Evolutionary conservation across 371 early-diverging fungal genomes (phyloP).

Genomic region (Synchytrium microbalum): DNA sequence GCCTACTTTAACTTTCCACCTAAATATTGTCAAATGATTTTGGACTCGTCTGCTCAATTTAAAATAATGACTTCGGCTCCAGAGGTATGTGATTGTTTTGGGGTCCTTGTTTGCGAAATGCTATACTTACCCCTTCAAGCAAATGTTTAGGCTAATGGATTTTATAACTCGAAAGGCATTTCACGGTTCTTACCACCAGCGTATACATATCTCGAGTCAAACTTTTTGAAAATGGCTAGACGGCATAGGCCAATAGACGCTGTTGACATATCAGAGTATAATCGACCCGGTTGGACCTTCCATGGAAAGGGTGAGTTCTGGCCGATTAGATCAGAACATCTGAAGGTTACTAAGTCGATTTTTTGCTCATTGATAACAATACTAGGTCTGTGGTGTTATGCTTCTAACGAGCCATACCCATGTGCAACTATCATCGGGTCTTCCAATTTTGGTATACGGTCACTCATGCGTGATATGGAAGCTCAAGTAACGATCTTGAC

Average conservation of each 20-base stretch:
- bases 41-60: slow-evolving; percentile 51
- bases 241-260: slow-evolving; percentile 26
- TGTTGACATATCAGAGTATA: slow-evolving; percentile 63
- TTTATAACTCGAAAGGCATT: slow-evolving; percentile 77
- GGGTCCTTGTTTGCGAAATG: neutral
- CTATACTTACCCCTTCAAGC: neutral
- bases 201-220: slow-evolving; percentile 70
- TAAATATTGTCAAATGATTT: slow-evolving; percentile 1
- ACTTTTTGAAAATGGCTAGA: slow-evolving; percentile 9
- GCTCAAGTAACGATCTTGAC: slow-evolving; percentile 73
- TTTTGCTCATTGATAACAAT: neutral
- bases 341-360: slow-evolving; percentile 10
- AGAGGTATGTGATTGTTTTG: slow-evolving; percentile 40
- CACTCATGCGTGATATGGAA: slow-evolving; percentile 82
- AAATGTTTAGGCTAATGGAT: slow-evolving; percentile 76
- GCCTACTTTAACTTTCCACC: slow-evolving; percentile 93
- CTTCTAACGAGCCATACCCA: slow-evolving; percentile 25
- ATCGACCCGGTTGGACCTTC: slow-evolving; percentile 77
- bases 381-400: slow-evolving; percentile 21
- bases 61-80: slow-evolving; percentile 76
- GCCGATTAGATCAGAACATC: slow-evolving; percentile 23
- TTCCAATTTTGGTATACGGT: slow-evolving; percentile 86
- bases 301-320: slow-evolving; percentile 71
- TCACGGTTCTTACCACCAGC: slow-evolving; percentile 81
- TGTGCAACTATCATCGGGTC: slow-evolving; percentile 80